A percentile compares a stretch with the other conserved stretches of the same genome.
Conservation (phyloP, 2,329 filamentous ascomycete genomes). For the Exophiala lecanii-corni region DNA sequence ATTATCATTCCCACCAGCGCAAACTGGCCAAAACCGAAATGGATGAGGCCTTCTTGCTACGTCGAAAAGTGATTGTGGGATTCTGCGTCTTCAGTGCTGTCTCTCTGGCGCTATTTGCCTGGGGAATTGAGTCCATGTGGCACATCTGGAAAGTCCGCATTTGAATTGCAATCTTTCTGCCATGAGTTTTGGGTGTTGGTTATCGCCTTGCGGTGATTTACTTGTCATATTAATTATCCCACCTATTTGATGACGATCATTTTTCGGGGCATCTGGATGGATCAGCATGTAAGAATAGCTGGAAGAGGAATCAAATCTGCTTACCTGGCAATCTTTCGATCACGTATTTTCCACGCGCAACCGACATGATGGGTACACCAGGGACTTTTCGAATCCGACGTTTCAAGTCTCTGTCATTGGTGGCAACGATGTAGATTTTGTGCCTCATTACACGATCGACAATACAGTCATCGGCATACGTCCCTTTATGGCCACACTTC, state of each 20-base stretch:
- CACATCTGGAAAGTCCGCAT: constrained; percentile 13
- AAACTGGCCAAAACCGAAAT: constrained; percentile 60
- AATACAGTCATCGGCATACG: constrained; percentile 81
- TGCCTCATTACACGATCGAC: constrained; percentile 68
- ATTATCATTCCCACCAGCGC: constrained; percentile 55
- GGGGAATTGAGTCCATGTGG: constrained; percentile 21
- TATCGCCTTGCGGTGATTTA: neutral
- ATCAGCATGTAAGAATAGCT: too few relatives aligned
- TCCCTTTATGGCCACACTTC: constrained; percentile 85
- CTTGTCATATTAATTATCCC: too few relatives aligned
- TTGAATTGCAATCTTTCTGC: constrained; percentile 3
- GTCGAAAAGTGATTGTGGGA: constrained; percentile 49
- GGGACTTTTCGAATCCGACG: constrained; percentile 77
- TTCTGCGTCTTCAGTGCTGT: constrained; percentile 39
- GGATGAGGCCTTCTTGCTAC: constrained; percentile 59
- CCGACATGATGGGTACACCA: constrained; percentile 66
- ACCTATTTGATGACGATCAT: constrained; percentile 14
- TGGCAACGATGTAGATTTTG: constrained; percentile 74
- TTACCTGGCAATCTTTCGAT: constrained; percentile 81
- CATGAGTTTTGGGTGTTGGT: neutral
- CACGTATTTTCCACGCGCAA: constrained; percentile 84
- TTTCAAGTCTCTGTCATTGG: constrained; percentile 69
- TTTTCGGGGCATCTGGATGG: constrained; percentile 25
- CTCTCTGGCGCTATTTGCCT: constrained; percentile 28
- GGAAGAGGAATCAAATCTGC: too few relatives aligned